These are phyloP conservation scores for Auricularia cornea DNA, from an alignment of 768 basidiomycete species.

Conservation along the genomic window DNA sequence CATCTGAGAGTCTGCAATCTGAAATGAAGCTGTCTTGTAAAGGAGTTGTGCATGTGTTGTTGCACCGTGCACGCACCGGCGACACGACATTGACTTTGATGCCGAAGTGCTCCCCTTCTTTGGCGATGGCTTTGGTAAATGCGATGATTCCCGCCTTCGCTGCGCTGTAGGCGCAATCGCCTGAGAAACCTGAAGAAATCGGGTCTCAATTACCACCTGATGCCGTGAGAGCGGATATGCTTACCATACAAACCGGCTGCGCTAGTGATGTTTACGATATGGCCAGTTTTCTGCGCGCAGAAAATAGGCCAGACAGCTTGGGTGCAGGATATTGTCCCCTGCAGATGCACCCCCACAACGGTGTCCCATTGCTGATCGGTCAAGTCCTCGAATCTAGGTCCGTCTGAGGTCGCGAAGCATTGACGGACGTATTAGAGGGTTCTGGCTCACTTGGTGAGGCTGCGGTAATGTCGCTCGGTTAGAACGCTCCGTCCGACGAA, in stretches of 20 bases:
- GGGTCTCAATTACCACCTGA: no score
- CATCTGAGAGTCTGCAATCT: no score
- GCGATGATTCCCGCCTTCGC: slow-evolving; percentile 94
- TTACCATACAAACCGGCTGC: slow-evolving; percentile 93
- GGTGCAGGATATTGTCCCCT: slow-evolving; percentile 85
- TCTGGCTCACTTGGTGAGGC: background rate
- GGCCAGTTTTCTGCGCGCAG: slow-evolving; percentile 89
- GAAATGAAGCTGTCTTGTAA: no score
- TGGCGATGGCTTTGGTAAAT: slow-evolving; percentile 90
- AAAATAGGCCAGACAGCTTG: slow-evolving; percentile 96
- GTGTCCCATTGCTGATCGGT: slow-evolving; percentile 90
- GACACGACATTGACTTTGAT: no score
- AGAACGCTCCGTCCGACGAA: no score
- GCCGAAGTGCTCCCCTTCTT: slow-evolving; percentile 85
- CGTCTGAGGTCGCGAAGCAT: background rate
- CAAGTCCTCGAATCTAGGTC: slow-evolving; percentile 88
- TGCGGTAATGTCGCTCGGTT: no score
- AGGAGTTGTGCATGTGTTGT: no score
- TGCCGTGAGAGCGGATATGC: no score
- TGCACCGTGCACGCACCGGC: no score
- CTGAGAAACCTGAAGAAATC: slow-evolving; percentile 95
- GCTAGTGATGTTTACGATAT: slow-evolving; percentile 87
- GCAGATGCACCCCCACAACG: slow-evolving; percentile 81
- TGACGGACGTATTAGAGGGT: no score
- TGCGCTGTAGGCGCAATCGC: slow-evolving; percentile 94